A percentile compares a stretch with the other conserved stretches of the same genome.
These are phyloP conservation scores for Botrytis byssoidea DNA, from an alignment of 2,329 filamentous ascomycete species.

Conservation along the genomic window DNA sequence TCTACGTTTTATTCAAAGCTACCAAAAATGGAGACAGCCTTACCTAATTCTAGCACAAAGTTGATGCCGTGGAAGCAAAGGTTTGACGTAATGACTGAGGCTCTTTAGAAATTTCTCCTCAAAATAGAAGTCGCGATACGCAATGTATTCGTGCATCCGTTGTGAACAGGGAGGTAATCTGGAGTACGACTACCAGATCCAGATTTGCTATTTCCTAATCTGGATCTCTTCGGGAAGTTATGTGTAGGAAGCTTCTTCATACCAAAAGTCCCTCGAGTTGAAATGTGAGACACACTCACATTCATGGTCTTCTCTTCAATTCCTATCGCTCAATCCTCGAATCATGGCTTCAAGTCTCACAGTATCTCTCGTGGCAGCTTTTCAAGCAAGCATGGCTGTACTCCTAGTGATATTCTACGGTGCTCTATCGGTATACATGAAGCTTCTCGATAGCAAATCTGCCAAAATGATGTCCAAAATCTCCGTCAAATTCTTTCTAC, in stretches of 20 bases:
- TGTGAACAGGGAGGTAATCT: background rate
- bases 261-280: background rate
- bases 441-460: constrained; percentile 41
- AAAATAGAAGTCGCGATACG: background rate
- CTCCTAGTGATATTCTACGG: constrained; percentile 49
- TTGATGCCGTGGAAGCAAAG: background rate
- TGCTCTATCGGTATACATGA: constrained; percentile 42
- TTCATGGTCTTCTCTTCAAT: background rate
- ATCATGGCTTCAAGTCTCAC: constrained; percentile 33
- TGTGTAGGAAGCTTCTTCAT: background rate
- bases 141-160: background rate
- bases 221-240: background rate
- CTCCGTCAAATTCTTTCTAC: constrained; percentile 49
- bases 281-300: background rate
- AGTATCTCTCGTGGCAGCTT: constrained; percentile 45
- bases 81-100: background rate
- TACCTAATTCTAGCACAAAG: background rate
- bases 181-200: background rate
- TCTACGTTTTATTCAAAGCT: background rate
- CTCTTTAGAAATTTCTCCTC: too few relatives aligned
- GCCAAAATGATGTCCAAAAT: constrained; percentile 47
- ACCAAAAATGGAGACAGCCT: background rate
- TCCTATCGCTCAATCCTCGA: background rate
- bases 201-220: background rate
- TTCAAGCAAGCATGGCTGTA: constrained; percentile 49